Evolutionary conservation across 495 filamentous ascomycete genomes (phyloP), one percentile per base, ranked within the genome.

Genomic region (Xylaria longipes): DNA sequence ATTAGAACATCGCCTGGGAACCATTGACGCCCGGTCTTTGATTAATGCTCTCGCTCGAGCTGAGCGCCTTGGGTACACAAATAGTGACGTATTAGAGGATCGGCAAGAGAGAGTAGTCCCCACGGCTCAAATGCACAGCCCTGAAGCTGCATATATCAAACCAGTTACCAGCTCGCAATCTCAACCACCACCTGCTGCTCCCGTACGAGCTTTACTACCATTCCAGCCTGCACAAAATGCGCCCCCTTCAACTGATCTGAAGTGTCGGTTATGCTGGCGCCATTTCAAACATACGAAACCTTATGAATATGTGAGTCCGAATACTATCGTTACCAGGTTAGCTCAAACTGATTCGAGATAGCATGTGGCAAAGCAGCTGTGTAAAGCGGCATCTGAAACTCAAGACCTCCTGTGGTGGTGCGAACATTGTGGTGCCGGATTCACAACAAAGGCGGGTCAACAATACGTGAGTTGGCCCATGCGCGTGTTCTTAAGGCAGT

Each of bases 21-120:
- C 84, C 1, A 86, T 87, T 54, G 82, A 84, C 46, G 84, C 84
- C 0, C 80, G 80, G 22, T 79, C 83, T 17, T 75, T 87, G 43
- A 80, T 87, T 69, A 87, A 84, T 63, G 82, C 84, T 37, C 80
- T 87, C 11, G 85, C 85, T 1, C 80, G 78, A 31, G 85, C 85
- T 5, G 82, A 86, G 73, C 80, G 85, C 17, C 80, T 87, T 17
- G 85, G 85, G 9, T 87, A 87, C 65, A 78, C 83, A 56, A 73
- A 75, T 4, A 75, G 74, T 41, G 85, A 87, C 50, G 70, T 83
- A 8, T 71, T 86, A 37, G 80, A 84, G 39, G 79, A 83, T 11
- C 72, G 76, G 33, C 78, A 67, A 31, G 71, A 68, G 48, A 45
- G 62, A 35, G 62, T 78, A 33, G 70, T 76, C 20, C 75, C 72